Evolutionary conservation across 2,329 filamentous ascomycete species (phyloP).

Genomic region (Bipolaris cookei): DNA sequence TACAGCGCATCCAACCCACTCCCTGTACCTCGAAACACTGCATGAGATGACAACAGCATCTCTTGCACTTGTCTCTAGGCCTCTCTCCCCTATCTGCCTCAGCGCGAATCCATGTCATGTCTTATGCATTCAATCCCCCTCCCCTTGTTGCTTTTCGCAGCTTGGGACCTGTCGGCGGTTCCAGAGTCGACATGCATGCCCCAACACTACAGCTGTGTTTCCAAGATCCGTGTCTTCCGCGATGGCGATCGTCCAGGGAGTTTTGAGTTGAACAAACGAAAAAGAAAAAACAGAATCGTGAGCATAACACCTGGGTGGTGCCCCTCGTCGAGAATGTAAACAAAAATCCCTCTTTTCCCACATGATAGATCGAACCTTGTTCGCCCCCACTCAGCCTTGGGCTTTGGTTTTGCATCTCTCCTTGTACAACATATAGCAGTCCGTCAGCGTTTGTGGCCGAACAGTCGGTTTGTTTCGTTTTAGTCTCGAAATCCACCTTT

Average conservation of each 20-base stretch:
- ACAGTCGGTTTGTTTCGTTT: neutral
- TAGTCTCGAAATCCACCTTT: neutral
- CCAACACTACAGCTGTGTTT: neutral
- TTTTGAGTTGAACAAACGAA: conserved; percentile 1
- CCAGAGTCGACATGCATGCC: neutral
- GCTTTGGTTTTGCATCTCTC: neutral
- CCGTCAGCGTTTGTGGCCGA: neutral
- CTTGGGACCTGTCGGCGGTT: neutral
- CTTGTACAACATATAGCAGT: neutral
- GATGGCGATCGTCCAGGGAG: neutral
- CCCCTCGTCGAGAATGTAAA: neutral
- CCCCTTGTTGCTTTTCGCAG: neutral
- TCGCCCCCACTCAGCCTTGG: neutral
- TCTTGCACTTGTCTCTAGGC: neutral
- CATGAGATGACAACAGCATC: neutral
- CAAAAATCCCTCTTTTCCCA: neutral
- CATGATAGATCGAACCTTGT: neutral
- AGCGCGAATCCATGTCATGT: neutral
- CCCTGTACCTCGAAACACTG: neutral
- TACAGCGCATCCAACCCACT: neutral
- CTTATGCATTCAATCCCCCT: neutral
- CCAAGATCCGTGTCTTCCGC: neutral
- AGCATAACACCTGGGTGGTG: neutral
- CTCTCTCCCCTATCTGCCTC: neutral
- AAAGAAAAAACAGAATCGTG: neutral